Evolutionary conservation across 805 yeast species (phyloP), one percentile per base, ranked within the genome.

Genomic region (Kuraishia hungarica): DNA sequence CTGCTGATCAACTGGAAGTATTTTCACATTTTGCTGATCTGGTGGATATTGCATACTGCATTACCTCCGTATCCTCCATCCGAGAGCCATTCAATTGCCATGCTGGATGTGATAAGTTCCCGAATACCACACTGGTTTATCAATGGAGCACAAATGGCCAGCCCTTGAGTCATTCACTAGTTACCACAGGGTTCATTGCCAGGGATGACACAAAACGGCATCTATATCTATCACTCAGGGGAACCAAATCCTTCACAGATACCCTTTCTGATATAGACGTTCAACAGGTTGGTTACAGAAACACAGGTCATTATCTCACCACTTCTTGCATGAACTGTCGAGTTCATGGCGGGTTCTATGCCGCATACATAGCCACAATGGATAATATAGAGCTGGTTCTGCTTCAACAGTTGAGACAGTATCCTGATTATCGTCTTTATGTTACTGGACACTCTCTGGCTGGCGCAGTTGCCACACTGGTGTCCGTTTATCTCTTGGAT

Each of bases 21-120:
- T 35, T 35, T 35, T 35, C 43, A 35, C 43, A 35, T 15, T 35
- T n/a, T 23, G 53, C 79, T 3, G 76, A 73, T 57, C 63, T 76
- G 35, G 67, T 73, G 24, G 79, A 76, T 56, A 74, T 75, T 13
- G 63, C 79, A 4, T 75, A 75, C 57, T 76, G 80, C 57, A 66
- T 76, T 8, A 68, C 72, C 2, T 56, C 63, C 1, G 56, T 65
- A 6, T 61, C 63, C 19, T 61, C 61, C 2, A 67, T 75, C n/a
- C 60, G 62, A 2, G 59, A 60, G 47, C 79, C 79, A 0, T 75
- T 76, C 60, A 56, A 64, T 24, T 76, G 80, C 58, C 71, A 68
- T 23, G 62, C 72, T 26, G 60, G 62, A 7, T 75, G 79, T 56
- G 68, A 67, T 21, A 55, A 56, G 13, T 72, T 73, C 55, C 75